phyloP scores from a whole-genome alignment of 2,329 filamentous ascomycete species.

The Gaeumannomyces sp. region DNA sequence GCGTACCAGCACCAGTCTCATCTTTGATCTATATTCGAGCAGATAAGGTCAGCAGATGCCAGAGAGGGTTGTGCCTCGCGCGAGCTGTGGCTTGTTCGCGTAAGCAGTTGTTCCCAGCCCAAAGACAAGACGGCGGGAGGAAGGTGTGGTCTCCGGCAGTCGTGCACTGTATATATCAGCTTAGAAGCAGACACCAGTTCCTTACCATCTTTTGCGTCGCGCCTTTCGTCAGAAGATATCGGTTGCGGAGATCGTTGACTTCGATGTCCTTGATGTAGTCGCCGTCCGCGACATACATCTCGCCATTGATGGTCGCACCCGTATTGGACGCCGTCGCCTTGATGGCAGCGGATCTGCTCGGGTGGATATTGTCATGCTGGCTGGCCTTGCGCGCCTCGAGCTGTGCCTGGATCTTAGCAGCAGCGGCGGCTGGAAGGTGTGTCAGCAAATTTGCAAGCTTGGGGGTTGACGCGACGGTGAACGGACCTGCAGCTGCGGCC shows the following conservation, averaged over 20 bases:
- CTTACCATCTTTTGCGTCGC: slow-evolving; percentile 99
- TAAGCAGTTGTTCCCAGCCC: slow-evolving; percentile 63
- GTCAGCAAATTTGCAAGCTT: slow-evolving; percentile 21
- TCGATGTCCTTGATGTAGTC: slow-evolving; percentile 99
- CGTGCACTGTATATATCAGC: slow-evolving; percentile 11
- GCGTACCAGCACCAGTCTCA: slow-evolving; percentile 99
- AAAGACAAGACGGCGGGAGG: slow-evolving; percentile 20
- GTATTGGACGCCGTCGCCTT: slow-evolving; percentile 36
- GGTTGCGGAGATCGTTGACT: slow-evolving; percentile 95
- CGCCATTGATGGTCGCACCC: slow-evolving; percentile 58
- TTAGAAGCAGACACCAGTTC: slow-evolving; percentile 24
- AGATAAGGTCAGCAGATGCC: slow-evolving; percentile 89
- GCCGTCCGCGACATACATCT: slow-evolving; percentile 91
- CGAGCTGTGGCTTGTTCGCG: slow-evolving; percentile 58
- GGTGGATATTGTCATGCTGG: slow-evolving; percentile 84
- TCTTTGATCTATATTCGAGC: slow-evolving; percentile 97
- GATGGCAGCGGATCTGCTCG: slow-evolving; percentile 57
- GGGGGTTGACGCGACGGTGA: slow-evolving; percentile 3
- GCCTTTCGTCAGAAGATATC: slow-evolving; percentile 94
- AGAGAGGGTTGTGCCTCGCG: slow-evolving; percentile 54
- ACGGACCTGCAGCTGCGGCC: slow-evolving; percentile 69
- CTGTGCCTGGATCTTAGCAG: slow-evolving; percentile 78
- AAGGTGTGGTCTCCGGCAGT: slow-evolving; percentile 8
- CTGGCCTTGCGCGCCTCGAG: slow-evolving; percentile 82
- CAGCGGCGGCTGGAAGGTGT: slow-evolving; percentile 63